Evolutionary conservation across 805 yeast genomes (phyloP).

Genomic region (Kluyveromyces wickerhamii): DNA sequence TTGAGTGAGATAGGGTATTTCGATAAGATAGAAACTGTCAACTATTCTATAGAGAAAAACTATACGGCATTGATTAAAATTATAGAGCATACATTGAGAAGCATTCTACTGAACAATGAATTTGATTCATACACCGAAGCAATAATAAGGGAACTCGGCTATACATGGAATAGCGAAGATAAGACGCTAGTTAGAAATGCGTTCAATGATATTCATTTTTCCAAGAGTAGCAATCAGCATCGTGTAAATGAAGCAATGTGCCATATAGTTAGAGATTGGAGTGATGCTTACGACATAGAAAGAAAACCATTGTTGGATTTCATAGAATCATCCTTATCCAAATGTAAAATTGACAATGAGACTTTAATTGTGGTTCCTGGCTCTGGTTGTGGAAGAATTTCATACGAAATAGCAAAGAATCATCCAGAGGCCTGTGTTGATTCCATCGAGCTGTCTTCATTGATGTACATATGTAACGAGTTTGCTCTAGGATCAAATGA

Average conservation of each 20-base stretch:
- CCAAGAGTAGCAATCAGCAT: conserved; percentile 23
- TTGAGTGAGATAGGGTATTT: conserved; percentile 43
- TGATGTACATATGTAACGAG: conserved; percentile 66
- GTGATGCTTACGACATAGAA: conserved; percentile 40
- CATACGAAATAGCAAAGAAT: conserved; percentile 46
- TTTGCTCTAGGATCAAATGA: conserved; percentile 37
- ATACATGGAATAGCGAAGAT: not conserved
- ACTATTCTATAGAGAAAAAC: conserved; percentile 41
- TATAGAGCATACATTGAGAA: conserved; percentile 31
- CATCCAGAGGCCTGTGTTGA: conserved; percentile 45
- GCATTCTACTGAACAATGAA: conserved; percentile 17
- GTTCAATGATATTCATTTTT: conserved; percentile 3
- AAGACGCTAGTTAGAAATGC: not conserved
- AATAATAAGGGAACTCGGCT: conserved; percentile 7
- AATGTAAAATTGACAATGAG: conserved; percentile 25
- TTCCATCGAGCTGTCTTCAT: conserved; percentile 66
- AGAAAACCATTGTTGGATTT: conserved; percentile 47
- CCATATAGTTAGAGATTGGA: conserved; percentile 79
- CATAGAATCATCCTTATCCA: conserved; percentile 36
- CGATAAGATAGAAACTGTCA: conserved; percentile 43
- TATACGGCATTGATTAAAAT: conserved; percentile 39
- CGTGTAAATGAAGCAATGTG: conserved; percentile 62
- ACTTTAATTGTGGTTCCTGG: conserved; percentile 75
- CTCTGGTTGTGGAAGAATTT: conserved; percentile 73
- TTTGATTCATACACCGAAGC: conserved; percentile 7